phyloP scores from a whole-genome alignment of 164 flowering plant species.

The Protea cynaroides region DNA sequence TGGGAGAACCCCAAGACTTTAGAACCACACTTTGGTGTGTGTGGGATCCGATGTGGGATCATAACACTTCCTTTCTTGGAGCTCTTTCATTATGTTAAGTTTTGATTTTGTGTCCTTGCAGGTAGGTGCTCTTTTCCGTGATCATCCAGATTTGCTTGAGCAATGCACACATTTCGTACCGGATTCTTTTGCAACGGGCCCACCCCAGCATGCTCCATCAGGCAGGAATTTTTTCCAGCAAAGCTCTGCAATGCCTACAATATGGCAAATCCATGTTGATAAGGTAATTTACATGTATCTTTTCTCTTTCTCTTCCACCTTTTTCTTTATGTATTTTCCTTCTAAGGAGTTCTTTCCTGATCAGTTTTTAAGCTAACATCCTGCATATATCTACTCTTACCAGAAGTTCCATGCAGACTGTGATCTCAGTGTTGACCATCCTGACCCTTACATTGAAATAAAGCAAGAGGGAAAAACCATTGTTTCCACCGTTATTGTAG shows the following conservation, averaged over 20 bases:
- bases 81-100: not conserved
- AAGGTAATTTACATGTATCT: slow-evolving; percentile 35
- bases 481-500: no score
- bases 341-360: slow-evolving; percentile 1
- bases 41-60: no score
- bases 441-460: no score
- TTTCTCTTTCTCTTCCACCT: not conserved
- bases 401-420: slow-evolving; percentile 62
- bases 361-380: not conserved
- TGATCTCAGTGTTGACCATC: slow-evolving; percentile 49
- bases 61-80: not conserved
- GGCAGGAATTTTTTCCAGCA: slow-evolving; percentile 40
- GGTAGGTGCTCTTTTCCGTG: slow-evolving; percentile 56
- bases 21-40: no score
- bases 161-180: slow-evolving; percentile 72
- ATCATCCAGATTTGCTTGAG: slow-evolving; percentile 55
- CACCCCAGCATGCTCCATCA: slow-evolving; percentile 30
- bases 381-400: not conserved
- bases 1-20: no score
- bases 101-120: slow-evolving; percentile 16
- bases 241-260: slow-evolving; percentile 37
- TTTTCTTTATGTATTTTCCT: not conserved
- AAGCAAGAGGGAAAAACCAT: no score
- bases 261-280: slow-evolving; percentile 44
- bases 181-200: slow-evolving; percentile 35